A percentile compares a stretch with the other conserved stretches of the same genome.
Conservation (phyloP, 2,329 filamentous ascomycete genomes). For the Phialocephala sp. region DNA sequence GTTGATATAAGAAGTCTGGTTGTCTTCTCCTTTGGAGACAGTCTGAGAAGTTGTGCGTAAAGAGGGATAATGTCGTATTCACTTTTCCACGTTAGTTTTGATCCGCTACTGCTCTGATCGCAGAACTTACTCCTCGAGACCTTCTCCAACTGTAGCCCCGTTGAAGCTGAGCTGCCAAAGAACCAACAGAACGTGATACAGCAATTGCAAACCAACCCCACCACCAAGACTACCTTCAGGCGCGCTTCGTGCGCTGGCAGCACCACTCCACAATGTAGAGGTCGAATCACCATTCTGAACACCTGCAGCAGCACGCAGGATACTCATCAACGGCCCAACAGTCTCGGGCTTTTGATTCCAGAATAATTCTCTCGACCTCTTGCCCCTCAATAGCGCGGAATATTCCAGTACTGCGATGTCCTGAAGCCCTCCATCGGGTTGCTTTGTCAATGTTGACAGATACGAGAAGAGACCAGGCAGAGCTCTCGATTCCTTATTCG, state of each 20-base stretch:
- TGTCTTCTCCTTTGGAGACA: slow-evolving; percentile 98
- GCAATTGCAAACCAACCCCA: slow-evolving; percentile 86
- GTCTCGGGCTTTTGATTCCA: slow-evolving; percentile 92
- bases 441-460: slow-evolving; percentile 82
- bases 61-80: slow-evolving; percentile 92
- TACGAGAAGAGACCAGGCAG: slow-evolving; percentile 87
- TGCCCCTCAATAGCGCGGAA: slow-evolving; percentile 80
- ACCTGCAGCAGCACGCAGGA: slow-evolving; percentile 80
- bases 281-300: slow-evolving; percentile 68
- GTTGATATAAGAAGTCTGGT: slow-evolving; percentile 90
- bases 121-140: slow-evolving; percentile 78
- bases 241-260: slow-evolving; percentile 59
- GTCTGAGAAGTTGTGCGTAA: slow-evolving; percentile 87
- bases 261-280: slow-evolving; percentile 66
- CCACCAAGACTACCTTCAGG: slow-evolving; percentile 71
- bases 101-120: background rate
- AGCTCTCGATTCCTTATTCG: slow-evolving; percentile 66
- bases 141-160: slow-evolving; percentile 72
- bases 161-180: slow-evolving; percentile 98
- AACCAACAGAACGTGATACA: slow-evolving; percentile 92
- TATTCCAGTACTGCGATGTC: slow-evolving; percentile 95
- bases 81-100: slow-evolving; percentile 54
- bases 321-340: slow-evolving; percentile 78
- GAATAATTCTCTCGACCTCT: slow-evolving; percentile 78
- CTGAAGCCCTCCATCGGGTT: slow-evolving; percentile 85